These are phyloP conservation scores for Chaetomium tenue DNA, from an alignment of 495 filamentous ascomycete genomes.

Conservation along the genomic window DNA sequence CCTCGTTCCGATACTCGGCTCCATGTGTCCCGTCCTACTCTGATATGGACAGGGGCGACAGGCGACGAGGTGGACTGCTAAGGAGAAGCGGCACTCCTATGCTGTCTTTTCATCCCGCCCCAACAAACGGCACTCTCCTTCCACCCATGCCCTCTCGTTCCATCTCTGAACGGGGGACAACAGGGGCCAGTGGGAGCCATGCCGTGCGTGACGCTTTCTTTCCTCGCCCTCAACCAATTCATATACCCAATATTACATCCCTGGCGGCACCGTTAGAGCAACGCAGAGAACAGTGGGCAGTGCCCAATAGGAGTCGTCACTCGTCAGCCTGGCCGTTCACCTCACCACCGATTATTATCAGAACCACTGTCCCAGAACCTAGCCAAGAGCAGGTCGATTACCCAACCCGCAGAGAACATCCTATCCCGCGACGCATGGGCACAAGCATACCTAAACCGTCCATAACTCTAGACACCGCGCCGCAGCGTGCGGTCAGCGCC, in stretches of 20 bases:
- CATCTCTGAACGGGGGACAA: not conserved
- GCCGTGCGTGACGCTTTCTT: not conserved
- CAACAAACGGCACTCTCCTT: not conserved
- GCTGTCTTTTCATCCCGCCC: not conserved
- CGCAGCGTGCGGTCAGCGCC: not conserved
- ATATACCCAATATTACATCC: not conserved
- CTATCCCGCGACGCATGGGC: not conserved
- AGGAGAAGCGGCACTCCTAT: conserved; percentile 8
- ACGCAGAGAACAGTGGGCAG: not conserved
- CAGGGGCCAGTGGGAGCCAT: not conserved
- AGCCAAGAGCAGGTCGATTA: not conserved
- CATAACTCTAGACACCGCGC: not conserved
- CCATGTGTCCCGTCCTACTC: not conserved
- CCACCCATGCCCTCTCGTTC: not conserved
- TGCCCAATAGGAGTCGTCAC: conserved; percentile 1
- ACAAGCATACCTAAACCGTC: not conserved
- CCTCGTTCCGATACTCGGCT: conserved; percentile 8
- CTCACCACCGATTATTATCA: not conserved
- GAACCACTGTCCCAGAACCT: not conserved
- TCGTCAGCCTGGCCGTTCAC: not conserved
- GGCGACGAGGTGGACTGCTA: not conserved
- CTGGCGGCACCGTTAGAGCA: not conserved
- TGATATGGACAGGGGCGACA: not conserved
- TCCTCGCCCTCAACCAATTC: not conserved
- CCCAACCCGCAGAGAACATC: not conserved